These are phyloP conservation scores for Claviceps digitariae DNA, from an alignment of 2,329 filamentous ascomycete genomes.

Conservation along the genomic window DNA sequence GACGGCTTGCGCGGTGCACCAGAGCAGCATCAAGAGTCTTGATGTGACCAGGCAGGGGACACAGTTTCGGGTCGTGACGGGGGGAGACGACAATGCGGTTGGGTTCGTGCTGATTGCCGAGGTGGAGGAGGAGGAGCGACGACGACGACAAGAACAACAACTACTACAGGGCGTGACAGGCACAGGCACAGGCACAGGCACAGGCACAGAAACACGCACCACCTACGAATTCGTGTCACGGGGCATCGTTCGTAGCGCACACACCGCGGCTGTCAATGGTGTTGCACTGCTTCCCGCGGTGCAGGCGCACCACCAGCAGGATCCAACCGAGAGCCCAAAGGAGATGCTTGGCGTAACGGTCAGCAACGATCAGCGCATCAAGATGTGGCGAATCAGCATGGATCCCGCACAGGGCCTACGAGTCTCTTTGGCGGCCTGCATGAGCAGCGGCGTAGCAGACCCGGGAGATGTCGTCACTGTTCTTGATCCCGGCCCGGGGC, in stretches of 20 bases:
- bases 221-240: constrained; percentile 12
- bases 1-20: constrained; percentile 46
- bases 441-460: constrained; percentile 48
- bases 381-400: constrained; percentile 33
- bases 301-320: constrained; percentile 1
- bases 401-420: constrained; percentile 6
- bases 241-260: constrained; percentile 34
- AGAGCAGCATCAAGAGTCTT: constrained; percentile 64
- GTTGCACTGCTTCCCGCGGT: constrained; percentile 22
- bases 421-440: constrained; percentile 31
- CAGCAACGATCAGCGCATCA: constrained; percentile 50
- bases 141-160: no score
- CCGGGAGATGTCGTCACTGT: constrained; percentile 38
- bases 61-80: constrained; percentile 48
- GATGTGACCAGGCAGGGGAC: constrained; percentile 24
- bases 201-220: neutral
- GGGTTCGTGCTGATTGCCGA: constrained; percentile 33
- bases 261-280: constrained; percentile 59
- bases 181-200: neutral
- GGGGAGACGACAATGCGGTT: constrained; percentile 80
- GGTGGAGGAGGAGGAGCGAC: constrained; percentile 5
- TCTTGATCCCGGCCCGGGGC: constrained; percentile 11
- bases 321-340: neutral
- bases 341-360: constrained; percentile 26
- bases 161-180: neutral